Percentiles rank a stretch among this genome's conserved stretches.
These are phyloP conservation scores for Cardamine chenopodiifolia DNA, from an alignment of 345 rosid species.

Conservation along the genomic window DNA sequence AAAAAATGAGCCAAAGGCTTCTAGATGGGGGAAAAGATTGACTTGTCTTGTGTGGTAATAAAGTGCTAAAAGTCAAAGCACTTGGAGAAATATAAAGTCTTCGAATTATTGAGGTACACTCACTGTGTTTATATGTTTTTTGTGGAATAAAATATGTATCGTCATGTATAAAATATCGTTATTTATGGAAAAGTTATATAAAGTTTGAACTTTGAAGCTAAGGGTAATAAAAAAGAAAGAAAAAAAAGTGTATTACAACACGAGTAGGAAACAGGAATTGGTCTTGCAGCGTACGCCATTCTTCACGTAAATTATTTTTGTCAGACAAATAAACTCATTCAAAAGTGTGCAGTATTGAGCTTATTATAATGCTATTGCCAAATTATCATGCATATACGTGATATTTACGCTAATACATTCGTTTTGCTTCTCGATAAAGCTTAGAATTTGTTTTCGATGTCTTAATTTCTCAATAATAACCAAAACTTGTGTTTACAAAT, in stretches of 20 bases:
- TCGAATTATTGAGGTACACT: constrained; percentile 40
- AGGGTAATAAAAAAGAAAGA: constrained; percentile 25
- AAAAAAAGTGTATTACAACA: constrained; percentile 27
- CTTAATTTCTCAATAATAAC: neutral
- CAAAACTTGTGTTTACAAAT: neutral
- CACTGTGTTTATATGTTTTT: constrained; percentile 41
- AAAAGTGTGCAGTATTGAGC: neutral
- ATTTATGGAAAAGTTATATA: constrained; percentile 30
- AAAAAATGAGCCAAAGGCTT: constrained; percentile 25
- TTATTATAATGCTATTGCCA: constrained; percentile 11
- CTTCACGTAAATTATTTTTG: neutral
- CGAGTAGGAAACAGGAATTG: constrained; percentile 36
- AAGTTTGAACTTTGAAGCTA: constrained; percentile 38
- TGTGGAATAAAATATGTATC: constrained; percentile 33
- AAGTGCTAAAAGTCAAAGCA: constrained; percentile 46
- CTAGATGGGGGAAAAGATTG: constrained; percentile 42
- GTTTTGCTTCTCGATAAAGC: neutral
- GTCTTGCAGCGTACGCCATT: constrained; percentile 40
- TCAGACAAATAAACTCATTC: neutral
- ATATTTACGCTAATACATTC: neutral
- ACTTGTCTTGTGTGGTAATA: constrained; percentile 42
- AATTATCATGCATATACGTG: constrained; percentile 23
- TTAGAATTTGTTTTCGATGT: neutral
- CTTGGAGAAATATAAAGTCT: constrained; percentile 38
- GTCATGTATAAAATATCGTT: constrained; percentile 26